Base-by-base conservation (phyloP, 2,329 filamentous ascomycete species). In the Aureobasidium leucospermi region DNA sequence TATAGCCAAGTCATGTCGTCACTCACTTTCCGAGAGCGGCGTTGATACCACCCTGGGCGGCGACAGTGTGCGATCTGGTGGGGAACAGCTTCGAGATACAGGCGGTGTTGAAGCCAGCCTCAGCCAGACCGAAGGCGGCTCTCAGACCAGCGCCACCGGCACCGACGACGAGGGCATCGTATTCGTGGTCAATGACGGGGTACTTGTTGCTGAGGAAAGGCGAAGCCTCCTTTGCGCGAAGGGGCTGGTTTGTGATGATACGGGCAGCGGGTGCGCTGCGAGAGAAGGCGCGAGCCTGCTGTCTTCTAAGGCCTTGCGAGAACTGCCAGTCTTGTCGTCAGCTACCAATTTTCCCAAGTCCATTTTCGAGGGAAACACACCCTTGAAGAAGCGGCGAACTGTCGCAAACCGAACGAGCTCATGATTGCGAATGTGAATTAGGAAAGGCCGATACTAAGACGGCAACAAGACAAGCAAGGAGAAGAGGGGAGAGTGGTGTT, bases 161-260 rank as follows among this genome's bases (percentile, higher is more conserved):
- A 68, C 89, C 89, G 65, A 94, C 90, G 63, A 99, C 94, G 68
- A 99, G 82, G 63, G 93, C 93, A 88, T 97, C 94, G 78, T 96
- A 97, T 78, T 97, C 91, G 78, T 99, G 94, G 75, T 97, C 94
- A 85, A 99, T 92, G 69, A 99, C 89, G 53, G 91, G 89, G 76
- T 99, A 97, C 78, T 96, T 94, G 76, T 82, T 87, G 76, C 86
- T 89, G 69, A 96, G 83, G 72, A 90, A 89, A 49, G 89, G 86
- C 64, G 89, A 89, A 34, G 92, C 92, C 80, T 96, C 92, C 81
- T 95, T 96, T 60, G 93, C 94, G 75, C 91, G 87, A 66, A 97
- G 82, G 66, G 90, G 89, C 67, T 86, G 84, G 76, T 88, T 93
- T 69, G 88, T 86, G 74, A 96, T 89, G 73, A 97, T 89, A 74